phyloP scores from a whole-genome alignment of 495 filamentous ascomycete genomes.

The Clavariopsis aquatica region DNA sequence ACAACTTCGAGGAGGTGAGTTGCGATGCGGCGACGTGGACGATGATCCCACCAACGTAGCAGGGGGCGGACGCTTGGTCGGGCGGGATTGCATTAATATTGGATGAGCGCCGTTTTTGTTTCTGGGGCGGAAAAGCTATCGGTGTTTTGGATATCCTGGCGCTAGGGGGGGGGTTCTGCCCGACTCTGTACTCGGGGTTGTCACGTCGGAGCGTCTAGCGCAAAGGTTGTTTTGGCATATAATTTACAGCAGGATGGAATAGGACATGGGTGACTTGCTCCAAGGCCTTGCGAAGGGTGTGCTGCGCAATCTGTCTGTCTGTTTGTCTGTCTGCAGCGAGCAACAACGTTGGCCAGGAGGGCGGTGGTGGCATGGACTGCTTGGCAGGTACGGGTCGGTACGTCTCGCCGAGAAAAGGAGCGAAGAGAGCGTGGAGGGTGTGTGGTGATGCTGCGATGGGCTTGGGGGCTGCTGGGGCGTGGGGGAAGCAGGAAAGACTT shows the following conservation, averaged over 20 bases:
- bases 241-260: too few relatives aligned
- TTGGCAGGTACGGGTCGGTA: neutral
- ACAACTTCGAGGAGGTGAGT: slow-evolving; percentile 77
- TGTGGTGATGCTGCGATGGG: neutral
- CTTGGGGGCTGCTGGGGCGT: too few relatives aligned
- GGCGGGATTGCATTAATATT: neutral
- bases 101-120: neutral
- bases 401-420: neutral
- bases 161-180: slow-evolving; percentile 4
- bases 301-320: too few relatives aligned
- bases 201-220: neutral
- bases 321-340: neutral
- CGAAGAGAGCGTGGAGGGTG: neutral
- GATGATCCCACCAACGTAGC: slow-evolving; percentile 53
- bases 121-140: neutral
- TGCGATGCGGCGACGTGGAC: slow-evolving; percentile 72
- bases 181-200: neutral
- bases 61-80: neutral
- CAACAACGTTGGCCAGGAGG: too few relatives aligned
- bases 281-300: too few relatives aligned
- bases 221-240: too few relatives aligned
- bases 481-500: too few relatives aligned
- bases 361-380: neutral
- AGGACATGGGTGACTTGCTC: too few relatives aligned
- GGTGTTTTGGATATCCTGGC: slow-evolving; percentile 15